Conservation (phyloP, 2,329 filamentous ascomycete species). For the Cladophialophora bantiana region DNA sequence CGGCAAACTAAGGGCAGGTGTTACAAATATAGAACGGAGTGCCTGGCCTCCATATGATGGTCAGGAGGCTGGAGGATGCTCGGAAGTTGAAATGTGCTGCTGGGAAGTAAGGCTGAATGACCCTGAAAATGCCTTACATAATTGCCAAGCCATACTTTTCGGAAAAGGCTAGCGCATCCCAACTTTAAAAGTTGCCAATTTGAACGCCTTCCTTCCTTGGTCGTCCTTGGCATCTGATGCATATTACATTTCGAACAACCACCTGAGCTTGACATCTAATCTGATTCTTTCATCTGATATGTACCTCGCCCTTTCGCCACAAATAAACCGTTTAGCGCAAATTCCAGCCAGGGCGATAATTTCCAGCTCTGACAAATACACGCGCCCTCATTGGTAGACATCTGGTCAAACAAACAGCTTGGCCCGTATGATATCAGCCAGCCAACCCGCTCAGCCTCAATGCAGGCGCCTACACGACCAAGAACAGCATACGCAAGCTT, state of each 20-base stretch:
- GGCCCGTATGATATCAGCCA: background rate
- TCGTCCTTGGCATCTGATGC: background rate
- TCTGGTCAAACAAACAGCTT: background rate
- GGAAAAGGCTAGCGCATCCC: background rate
- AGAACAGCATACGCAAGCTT: slow-evolving; percentile 1
- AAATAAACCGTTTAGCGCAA: background rate
- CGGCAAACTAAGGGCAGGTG: background rate
- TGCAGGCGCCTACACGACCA: background rate
- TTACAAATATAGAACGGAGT: background rate
- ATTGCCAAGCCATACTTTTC: background rate
- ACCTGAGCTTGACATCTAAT: background rate
- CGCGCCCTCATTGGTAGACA: background rate
- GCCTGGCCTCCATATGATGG: no score
- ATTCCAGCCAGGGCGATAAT: background rate
- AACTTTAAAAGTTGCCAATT: background rate
- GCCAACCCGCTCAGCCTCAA: background rate
- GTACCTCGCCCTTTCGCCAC: background rate
- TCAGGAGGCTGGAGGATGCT: no score
- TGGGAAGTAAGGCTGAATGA: background rate
- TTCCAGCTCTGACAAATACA: background rate
- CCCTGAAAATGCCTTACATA: background rate
- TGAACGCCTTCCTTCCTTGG: slow-evolving; percentile 1
- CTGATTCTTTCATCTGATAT: background rate
- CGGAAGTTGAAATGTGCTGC: no score
- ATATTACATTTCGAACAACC: background rate